Evolutionary conservation across 2,329 filamentous ascomycete species (phyloP).

Genomic region (Cryphonectria radicalis): DNA sequence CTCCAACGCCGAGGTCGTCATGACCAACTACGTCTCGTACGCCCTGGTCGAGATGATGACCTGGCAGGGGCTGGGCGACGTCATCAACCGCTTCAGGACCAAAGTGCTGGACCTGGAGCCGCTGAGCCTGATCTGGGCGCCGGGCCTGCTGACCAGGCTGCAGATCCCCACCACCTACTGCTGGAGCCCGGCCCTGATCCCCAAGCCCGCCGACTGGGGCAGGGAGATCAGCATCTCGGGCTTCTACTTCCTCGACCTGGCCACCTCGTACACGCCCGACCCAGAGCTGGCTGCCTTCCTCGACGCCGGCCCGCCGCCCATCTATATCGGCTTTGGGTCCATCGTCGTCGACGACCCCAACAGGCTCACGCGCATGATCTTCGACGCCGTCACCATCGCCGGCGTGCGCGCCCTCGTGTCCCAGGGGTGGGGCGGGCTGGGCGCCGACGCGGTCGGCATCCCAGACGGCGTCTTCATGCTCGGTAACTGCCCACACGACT

Average conservation of each 20-base stretch:
- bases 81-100: slow-evolving; percentile 86
- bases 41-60: slow-evolving; percentile 88
- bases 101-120: slow-evolving; percentile 75
- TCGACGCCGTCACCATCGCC: slow-evolving; percentile 68
- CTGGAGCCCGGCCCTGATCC: slow-evolving; percentile 77
- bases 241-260: slow-evolving; percentile 75
- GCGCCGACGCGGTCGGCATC: slow-evolving; percentile 69
- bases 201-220: slow-evolving; percentile 69
- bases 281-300: slow-evolving; percentile 70
- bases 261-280: slow-evolving; percentile 67
- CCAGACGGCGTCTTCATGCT: slow-evolving; percentile 82
- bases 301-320: slow-evolving; percentile 68
- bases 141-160: slow-evolving; percentile 75
- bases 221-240: slow-evolving; percentile 73
- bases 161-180: slow-evolving; percentile 88
- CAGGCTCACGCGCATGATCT: slow-evolving; percentile 71
- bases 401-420: slow-evolving; percentile 81
- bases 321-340: slow-evolving; percentile 84
- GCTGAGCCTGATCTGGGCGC: slow-evolving; percentile 80
- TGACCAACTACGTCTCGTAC: slow-evolving; percentile 84
- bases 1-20: slow-evolving; percentile 73
- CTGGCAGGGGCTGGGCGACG: slow-evolving; percentile 88
- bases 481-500: slow-evolving; percentile 85
- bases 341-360: slow-evolving; percentile 81
- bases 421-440: slow-evolving; percentile 87